Base-by-base conservation (phyloP, 257 asterid genomes). In the Fraxinus americana region DNA sequence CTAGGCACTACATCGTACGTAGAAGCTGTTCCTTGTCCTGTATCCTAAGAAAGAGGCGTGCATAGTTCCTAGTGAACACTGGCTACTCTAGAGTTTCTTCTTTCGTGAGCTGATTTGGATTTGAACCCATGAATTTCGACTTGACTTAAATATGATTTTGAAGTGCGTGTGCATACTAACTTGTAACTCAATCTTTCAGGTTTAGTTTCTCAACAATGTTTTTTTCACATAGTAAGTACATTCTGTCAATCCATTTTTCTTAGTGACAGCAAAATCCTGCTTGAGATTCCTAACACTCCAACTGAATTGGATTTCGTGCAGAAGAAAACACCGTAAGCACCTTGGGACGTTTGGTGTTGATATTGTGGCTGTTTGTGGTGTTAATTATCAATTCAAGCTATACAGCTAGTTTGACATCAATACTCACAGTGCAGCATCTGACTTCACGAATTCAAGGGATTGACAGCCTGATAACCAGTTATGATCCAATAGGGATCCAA, bases 311-410 rank as follows among this genome's bases (percentile, higher is more conserved):
- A 57, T 57, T 39, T 23, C 13, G 25, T 75, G 63, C 79, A 75
- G 79, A 71, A 66, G 79, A 75, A 59, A 75, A 75, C 73, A 75
- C 66, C 3, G 73, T 75, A 6, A 75, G 79, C 63, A 66, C 73
- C 21, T 35, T 75, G 73, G 79, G 79, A 16, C 79, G 79, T 17
- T 1, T 75, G 39, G 73, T 75, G 73, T 35, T 75, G 41, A 63
- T 75, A 50, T 25, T 75, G 39, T 75, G 79, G 79, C 79, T 75
- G n/a, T 75, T 75, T 66, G 79, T 75, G 17, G 79, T 75, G 12
- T 25, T 75, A 23, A 75, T 75, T 23, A 63, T 75, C 79, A 75
- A 63, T 66, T 75, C 79, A 41, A 61, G 72, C 72, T 75, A 75
- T 21, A 75, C 79, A 2, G 79, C 79, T 12, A 75, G 72, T n/a